Percentiles rank a stretch among this genome's conserved stretches.
These are phyloP conservation scores for Nitzschia palea DNA, from an alignment of 108 stramenopile genomes.

Conservation along the genomic window DNA sequence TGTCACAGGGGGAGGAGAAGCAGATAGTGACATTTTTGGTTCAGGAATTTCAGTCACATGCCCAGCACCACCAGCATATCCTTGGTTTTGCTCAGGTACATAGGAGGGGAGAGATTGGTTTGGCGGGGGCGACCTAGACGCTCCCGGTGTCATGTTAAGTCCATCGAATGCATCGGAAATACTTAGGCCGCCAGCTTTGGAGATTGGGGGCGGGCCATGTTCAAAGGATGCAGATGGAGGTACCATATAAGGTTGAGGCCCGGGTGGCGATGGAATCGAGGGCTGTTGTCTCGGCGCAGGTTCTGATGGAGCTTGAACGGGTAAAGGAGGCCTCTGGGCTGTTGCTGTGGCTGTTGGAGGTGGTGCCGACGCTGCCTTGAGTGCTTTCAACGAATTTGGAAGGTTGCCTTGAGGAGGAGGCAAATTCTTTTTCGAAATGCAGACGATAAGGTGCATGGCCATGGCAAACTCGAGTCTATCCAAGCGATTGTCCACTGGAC, in stretches of 20 bases:
- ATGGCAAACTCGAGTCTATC: constrained; percentile 89
- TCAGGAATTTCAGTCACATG: background rate
- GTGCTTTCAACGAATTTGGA: constrained; percentile 60
- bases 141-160: constrained; percentile 25
- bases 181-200: constrained; percentile 47
- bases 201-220: constrained; percentile 39
- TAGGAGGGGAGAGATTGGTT: constrained; percentile 10
- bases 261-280: constrained; percentile 7
- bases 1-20: constrained; percentile 12
- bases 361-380: constrained; percentile 33
- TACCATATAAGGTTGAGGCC: constrained; percentile 25
- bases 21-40: background rate
- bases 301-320: constrained; percentile 10
- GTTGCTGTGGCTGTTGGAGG: background rate
- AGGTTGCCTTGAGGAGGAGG: constrained; percentile 52
- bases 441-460: constrained; percentile 97
- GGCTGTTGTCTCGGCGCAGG: constrained; percentile 8
- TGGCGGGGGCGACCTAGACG: background rate
- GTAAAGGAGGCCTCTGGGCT: background rate
- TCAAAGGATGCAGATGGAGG: constrained; percentile 3
- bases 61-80: too few relatives aligned
- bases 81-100: constrained; percentile 9
- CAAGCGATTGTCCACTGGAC: constrained; percentile 88
- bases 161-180: constrained; percentile 87
- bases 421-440: constrained; percentile 84